Conservation (phyloP, 306 rosid genomes). For the Quercus cerris region DNA sequence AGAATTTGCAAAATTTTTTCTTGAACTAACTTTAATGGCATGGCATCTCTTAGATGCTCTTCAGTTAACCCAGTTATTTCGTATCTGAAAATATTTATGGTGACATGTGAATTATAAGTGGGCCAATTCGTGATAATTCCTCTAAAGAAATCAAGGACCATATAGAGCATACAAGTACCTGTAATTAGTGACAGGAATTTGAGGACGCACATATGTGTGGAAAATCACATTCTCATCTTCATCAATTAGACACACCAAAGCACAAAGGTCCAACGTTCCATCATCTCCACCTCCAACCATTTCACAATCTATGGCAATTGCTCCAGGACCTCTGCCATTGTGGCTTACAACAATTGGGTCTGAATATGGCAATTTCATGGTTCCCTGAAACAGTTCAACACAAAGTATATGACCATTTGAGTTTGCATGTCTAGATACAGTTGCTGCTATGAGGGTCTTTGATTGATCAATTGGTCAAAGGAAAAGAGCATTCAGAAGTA, state of each 20-base stretch:
- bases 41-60: conserved; percentile 65
- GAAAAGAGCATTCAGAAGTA: not conserved
- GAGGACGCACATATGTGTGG: conserved; percentile 64
- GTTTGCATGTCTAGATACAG: conserved; percentile 9
- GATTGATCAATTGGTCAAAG: not conserved
- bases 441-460: conserved; percentile 5
- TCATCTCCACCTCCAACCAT: conserved; percentile 93
- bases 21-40: conserved; percentile 63
- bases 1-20: conserved; percentile 60
- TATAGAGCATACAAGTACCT: conserved; percentile 40
- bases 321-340: conserved; percentile 30
- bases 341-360: conserved; percentile 27
- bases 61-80: conserved; percentile 74
- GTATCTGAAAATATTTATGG: conserved; percentile 43
- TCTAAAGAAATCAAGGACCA: conserved; percentile 18
- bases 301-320: conserved; percentile 77
- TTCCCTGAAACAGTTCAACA: conserved; percentile 50
- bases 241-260: conserved; percentile 70
- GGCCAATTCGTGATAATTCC: not conserved
- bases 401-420: conserved; percentile 15
- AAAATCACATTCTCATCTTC: conserved; percentile 73
- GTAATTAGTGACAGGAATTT: conserved; percentile 55
- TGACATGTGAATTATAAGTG: conserved; percentile 4
- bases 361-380: conserved; percentile 21
- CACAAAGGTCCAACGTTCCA: conserved; percentile 80